phyloP scores from a whole-genome alignment of 257 asterid species.

The Solanum megistacrolobum region DNA sequence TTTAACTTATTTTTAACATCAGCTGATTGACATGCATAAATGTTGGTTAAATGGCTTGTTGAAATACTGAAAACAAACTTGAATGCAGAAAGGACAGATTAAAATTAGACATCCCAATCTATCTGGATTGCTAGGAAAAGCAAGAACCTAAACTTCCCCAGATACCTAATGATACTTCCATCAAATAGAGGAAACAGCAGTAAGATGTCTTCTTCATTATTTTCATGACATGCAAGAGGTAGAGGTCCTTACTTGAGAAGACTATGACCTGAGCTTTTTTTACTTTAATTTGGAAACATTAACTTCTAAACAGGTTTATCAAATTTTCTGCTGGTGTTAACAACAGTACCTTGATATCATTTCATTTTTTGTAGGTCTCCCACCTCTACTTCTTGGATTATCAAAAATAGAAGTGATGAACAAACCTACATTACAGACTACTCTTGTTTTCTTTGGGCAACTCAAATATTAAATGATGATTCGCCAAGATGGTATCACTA shows the following conservation, averaged over 20 bases:
- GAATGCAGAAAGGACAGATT: not conserved
- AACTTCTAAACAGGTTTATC: not conserved
- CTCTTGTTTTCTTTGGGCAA: not conserved
- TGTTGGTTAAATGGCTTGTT: not conserved
- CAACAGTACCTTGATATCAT: not conserved
- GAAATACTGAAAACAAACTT: not conserved
- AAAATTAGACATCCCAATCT: not conserved
- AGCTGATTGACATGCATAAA: not conserved
- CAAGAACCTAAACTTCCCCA: not conserved
- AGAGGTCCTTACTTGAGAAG: not conserved
- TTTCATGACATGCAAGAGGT: not conserved
- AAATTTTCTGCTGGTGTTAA: not conserved
- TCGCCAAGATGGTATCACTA: not conserved
- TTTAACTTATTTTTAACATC: not conserved
- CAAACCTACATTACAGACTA: not conserved
- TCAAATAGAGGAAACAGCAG: not conserved
- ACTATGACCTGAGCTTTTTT: not conserved
- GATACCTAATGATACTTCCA: not conserved
- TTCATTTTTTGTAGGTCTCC: not conserved
- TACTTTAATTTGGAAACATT: not conserved
- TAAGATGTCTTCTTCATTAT: not conserved
- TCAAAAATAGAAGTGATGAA: not conserved
- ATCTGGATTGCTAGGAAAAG: not conserved
- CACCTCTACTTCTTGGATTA: not conserved
- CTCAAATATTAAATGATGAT: not conserved